Evolutionary conservation across 352 stramenopile genomes (phyloP).

Genomic region (Phytophthora ramorum): DNA sequence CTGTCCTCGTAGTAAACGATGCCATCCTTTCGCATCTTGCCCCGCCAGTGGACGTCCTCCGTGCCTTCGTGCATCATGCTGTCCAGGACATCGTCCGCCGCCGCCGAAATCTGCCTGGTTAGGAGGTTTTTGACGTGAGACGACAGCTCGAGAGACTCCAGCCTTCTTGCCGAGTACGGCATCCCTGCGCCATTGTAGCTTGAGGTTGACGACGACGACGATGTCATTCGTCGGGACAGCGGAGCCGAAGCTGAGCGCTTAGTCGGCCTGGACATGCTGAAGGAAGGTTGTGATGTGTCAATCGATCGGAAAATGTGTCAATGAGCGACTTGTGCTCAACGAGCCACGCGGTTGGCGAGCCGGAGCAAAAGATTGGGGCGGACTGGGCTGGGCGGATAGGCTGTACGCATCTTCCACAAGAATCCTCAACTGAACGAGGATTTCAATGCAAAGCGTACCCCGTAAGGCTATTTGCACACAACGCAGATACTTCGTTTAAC

Average conservation of each 20-base stretch:
- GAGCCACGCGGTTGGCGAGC: neutral
- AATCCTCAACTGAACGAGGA: slow-evolving; percentile 2
- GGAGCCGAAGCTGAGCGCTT: slow-evolving; percentile 20
- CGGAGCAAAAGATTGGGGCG: neutral
- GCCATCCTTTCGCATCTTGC: slow-evolving; percentile 42
- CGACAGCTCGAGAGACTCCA: slow-evolving; percentile 31
- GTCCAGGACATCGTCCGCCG: slow-evolving; percentile 47
- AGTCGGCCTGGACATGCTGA: slow-evolving; percentile 18
- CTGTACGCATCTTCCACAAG: slow-evolving; percentile 3
- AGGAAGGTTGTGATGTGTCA: slow-evolving; percentile 14
- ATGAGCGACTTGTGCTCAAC: slow-evolving; percentile 21
- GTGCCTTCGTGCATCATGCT: slow-evolving; percentile 48
- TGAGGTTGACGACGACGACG: slow-evolving; percentile 22
- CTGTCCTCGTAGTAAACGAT: slow-evolving; percentile 50
- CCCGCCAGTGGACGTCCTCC: slow-evolving; percentile 35
- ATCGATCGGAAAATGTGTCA: slow-evolving; percentile 24
- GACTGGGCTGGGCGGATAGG: neutral
- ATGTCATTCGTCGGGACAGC: slow-evolving; percentile 15
- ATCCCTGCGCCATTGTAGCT: slow-evolving; percentile 19
- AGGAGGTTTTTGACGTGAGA: slow-evolving; percentile 33
- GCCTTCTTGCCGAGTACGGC: slow-evolving; percentile 9
- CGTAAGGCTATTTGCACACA: neutral
- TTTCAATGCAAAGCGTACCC: neutral
- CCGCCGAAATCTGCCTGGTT: slow-evolving; percentile 35
- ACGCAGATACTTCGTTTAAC: neutral